phyloP scores from a whole-genome alignment of 208 protist species.

The Naegleria gruberi region DNA sequence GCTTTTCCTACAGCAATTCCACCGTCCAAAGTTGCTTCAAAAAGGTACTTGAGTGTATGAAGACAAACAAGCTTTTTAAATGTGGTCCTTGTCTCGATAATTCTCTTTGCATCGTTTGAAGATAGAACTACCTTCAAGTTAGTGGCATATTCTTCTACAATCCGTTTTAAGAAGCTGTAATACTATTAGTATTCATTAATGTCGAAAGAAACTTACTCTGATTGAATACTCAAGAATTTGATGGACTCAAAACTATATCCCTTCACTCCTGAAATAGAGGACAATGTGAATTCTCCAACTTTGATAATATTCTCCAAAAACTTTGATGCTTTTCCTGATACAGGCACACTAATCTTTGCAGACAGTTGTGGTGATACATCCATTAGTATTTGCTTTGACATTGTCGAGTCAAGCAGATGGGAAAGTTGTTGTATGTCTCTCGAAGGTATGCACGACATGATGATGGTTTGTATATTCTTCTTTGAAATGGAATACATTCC shows the following conservation, averaged over 20 bases:
- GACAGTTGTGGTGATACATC: neutral
- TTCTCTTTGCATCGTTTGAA: neutral
- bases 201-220: no score
- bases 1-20: neutral
- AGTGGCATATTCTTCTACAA: neutral
- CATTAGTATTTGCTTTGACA: neutral
- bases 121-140: neutral
- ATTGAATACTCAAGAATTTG: neutral
- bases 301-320: neutral
- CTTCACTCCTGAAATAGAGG: neutral
- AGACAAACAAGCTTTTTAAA: neutral
- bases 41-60: neutral
- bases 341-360: neutral
- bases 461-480: neutral
- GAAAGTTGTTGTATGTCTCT: neutral
- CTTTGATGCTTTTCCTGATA: neutral
- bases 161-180: neutral
- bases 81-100: neutral
- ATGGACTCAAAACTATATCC: neutral
- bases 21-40: neutral
- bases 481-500: neutral
- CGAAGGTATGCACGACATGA: neutral
- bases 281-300: neutral
- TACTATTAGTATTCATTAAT: no score
- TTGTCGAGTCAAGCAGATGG: neutral